Evolutionary conservation across 2,329 filamentous ascomycete species (phyloP).

Genomic region (Peltaster fructicola): DNA sequence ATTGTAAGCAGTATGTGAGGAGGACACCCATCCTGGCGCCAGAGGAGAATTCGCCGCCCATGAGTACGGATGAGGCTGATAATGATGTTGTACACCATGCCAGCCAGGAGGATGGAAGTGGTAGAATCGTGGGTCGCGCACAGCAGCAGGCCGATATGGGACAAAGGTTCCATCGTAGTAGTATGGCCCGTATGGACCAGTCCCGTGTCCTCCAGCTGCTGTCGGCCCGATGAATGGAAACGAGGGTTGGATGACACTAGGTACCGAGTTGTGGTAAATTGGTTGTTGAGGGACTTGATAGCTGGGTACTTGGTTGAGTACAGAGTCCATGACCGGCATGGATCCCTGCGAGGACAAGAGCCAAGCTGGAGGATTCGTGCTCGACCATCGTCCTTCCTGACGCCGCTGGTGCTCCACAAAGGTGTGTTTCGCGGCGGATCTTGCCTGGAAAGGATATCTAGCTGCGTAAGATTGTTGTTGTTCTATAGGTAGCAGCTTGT

Average conservation of each 20-base stretch:
- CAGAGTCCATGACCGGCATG: conserved; percentile 39
- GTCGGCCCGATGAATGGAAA: conserved; percentile 42
- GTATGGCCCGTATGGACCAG: conserved; percentile 41
- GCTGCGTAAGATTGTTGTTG: no score
- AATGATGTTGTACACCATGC: no score
- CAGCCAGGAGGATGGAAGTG: conserved; percentile 11
- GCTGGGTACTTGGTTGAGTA: conserved; percentile 39
- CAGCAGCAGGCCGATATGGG: conserved; percentile 40
- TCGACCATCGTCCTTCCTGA: conserved; percentile 7
- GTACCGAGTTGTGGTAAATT: no score
- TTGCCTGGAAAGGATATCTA: no score
- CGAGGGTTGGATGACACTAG: conserved; percentile 41
- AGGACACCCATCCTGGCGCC: no score
- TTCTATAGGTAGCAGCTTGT: conserved; percentile 52
- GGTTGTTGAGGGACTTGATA: conserved; percentile 27
- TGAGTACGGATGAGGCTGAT: no score
- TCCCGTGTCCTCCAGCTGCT: conserved; percentile 36
- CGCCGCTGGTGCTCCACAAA: conserved; percentile 17
- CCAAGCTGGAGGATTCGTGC: conserved; percentile 3
- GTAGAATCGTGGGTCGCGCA: conserved; percentile 34
- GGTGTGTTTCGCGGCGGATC: conserved; percentile 11
- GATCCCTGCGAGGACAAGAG: no score
- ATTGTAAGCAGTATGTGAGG: no score
- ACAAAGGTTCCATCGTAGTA: conserved; percentile 46
- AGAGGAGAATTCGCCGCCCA: no score